Evolutionary conservation across 2,329 filamentous ascomycete genomes (phyloP), one percentile per base, ranked within the genome.

Genomic region (Trichophyton verrucosum): DNA sequence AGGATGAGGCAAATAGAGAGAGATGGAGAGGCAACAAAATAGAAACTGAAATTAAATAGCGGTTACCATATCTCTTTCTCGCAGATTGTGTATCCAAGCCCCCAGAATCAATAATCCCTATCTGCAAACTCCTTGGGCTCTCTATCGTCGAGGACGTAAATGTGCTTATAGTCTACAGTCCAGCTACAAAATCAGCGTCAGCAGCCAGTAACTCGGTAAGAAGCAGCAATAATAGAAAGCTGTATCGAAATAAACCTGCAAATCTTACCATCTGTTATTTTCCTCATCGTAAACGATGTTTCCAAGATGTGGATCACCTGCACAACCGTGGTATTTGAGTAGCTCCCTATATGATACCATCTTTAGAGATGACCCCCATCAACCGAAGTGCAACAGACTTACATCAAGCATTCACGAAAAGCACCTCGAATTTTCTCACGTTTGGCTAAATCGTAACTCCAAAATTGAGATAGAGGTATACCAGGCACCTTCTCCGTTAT

Each of bases 401-500:
- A 55, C 51, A 3, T 2, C 27, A 36, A 6, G n/a, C 15, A 55
- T 33, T 40, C 17, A 15, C 42, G n/a, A 30, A 64, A 62, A 27
- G 57, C 62, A 15, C 22, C 58, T n/a, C 61, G 30, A 11, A 64
- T 64, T 17, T 57, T 57, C 9, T 62, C 22, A 17, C 62, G 44
- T 36, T 62, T 47, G 47, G 20, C 58, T 22, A 15, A n/a, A 4
- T 44, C 40, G 42, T 49, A 40, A 5, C 30, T 3, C 62, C 61
- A 62, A 24, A 60, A 64, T n/a, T 61, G 24, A 2, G 17, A 30
- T 1, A 64, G 51, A 1, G 56, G 15, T 17, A 60, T 51, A 5
- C 61, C 61, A 30, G 63, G 63, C 8, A 61, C 46, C 33, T 62
- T 59, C n/a, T 64, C 59, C 42, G 62, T 64, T 20, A 61, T 6